Base-by-base conservation (phyloP, 208 protist genomes). In the Herpetomonas samuelpessoai region DNA sequence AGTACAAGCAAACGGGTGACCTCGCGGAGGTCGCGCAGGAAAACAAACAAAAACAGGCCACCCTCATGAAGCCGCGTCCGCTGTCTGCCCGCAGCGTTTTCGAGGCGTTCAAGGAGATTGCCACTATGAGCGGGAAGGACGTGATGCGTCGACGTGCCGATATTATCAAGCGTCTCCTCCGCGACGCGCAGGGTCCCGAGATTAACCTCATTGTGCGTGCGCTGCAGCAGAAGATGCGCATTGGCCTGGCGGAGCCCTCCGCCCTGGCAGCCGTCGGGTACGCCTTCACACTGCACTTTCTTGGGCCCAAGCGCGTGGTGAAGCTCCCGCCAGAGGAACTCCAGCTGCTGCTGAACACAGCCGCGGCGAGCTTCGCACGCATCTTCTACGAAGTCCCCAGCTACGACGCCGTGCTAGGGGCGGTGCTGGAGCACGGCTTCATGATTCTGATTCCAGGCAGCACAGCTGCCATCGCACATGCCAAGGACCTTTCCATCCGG, bases 191-290 rank as follows among this genome's bases (percentile, higher is more conserved):
- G 30, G 97, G 95, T 2, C 68, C 76, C 9, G 98, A 99, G 77
- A 79, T 97, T 27, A 88, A 96, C 57, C 93, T 98, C 64, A 88
- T 99, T 61, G 86, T 99, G 14, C 85, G 98, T 14, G 92, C 97
- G 3, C 71, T 99, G 18, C 91, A 98, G 71, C 96, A 97, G 44
- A 98, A 98, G 65, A 96, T 99, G 86, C 88, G 99, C 57, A 98
- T 99, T 30, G 98, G 98, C 12, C 75, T 99, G 19, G 97, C 97
- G 0, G 97, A 99, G 68, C 61, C 93, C 38, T 98, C 98, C 1
- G 96, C 98, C 0, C 75, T 99, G 7, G 78, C 83, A 0, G 93
- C 98, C 0, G 74, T 99, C 1, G 92, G 96, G 14, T 93, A 98
- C 59, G 98, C 98, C 0, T 84, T 98, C 49, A 74, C 86, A 2